A percentile compares a stretch with the other conserved stretches of the same genome.
phyloP scores from a whole-genome alignment of 352 stramenopile genomes.

The Halophytophthora batemanensis region DNA sequence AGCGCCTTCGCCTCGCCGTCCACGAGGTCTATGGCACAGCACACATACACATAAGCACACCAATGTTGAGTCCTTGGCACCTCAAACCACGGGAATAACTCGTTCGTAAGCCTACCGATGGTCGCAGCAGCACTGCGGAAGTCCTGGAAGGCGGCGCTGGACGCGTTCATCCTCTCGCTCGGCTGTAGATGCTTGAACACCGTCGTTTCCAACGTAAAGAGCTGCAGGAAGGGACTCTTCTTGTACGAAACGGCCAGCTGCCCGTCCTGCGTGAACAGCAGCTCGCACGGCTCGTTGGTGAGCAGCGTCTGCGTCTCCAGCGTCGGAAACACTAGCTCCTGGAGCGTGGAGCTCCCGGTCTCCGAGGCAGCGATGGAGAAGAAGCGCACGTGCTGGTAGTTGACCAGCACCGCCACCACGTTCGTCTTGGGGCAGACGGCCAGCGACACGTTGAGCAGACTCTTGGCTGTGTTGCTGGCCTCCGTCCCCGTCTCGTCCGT shows the following conservation, averaged over 20 bases:
- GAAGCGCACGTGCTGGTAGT: constrained; percentile 44
- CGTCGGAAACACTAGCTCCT: constrained; percentile 19
- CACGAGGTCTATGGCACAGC: constrained; percentile 33
- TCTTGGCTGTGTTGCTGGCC: constrained; percentile 32
- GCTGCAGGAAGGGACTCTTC: constrained; percentile 52
- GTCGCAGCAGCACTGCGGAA: constrained; percentile 43
- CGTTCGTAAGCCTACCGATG: constrained; percentile 45
- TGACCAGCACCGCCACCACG: constrained; percentile 52
- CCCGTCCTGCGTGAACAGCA: constrained; percentile 44
- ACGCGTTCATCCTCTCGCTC: constrained; percentile 9
- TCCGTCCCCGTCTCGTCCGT: constrained; percentile 21
- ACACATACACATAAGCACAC: constrained; percentile 4
- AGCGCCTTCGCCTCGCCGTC: constrained; percentile 42
- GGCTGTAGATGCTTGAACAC: constrained; percentile 19
- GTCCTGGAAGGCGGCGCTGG: constrained; percentile 29
- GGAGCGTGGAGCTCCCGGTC: constrained; percentile 12
- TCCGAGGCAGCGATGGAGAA: constrained; percentile 46
- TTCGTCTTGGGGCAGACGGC: constrained; percentile 55
- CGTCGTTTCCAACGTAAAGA: constrained; percentile 42
- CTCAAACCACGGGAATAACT: too few species aligned
- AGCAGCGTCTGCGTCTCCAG: constrained; percentile 36
- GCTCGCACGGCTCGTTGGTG: constrained; percentile 43
- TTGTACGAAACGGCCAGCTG: constrained; percentile 57
- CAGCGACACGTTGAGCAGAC: constrained; percentile 54
- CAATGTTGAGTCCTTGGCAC: too few species aligned